These are phyloP conservation scores for Aspergillus baeticus DNA, from an alignment of 495 filamentous ascomycete genomes.

Conservation along the genomic window DNA sequence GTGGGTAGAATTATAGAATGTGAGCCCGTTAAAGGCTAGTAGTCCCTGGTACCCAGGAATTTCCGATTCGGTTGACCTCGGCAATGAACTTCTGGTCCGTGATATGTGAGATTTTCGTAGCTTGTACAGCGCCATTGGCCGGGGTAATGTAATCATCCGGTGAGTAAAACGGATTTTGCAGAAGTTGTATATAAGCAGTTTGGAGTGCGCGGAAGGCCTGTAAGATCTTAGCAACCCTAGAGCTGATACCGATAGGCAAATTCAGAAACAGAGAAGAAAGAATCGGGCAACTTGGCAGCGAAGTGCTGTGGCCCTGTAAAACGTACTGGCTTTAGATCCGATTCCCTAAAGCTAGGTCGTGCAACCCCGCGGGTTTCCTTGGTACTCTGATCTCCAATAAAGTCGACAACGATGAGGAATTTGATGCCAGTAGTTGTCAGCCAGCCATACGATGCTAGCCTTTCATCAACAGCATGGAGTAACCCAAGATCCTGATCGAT, in stretches of 20 bases:
- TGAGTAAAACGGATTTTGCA: conserved; percentile 94
- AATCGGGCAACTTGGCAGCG: neutral
- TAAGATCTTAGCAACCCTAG: conserved; percentile 1
- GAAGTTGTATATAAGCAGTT: conserved; percentile 79
- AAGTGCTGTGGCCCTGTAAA: neutral
- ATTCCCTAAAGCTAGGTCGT: conserved; percentile 65
- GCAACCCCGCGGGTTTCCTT: conserved; percentile 31
- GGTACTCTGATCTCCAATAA: conserved; percentile 57
- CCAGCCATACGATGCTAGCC: conserved; percentile 89
- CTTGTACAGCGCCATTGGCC: conserved; percentile 29
- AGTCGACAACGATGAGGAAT: conserved; percentile 84
- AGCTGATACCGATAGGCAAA: neutral
- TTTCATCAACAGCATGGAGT: conserved; percentile 88
- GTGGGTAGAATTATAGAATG: no score
- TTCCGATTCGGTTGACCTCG: conserved; percentile 83
- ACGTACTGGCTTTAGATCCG: conserved; percentile 76
- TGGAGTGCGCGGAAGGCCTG: conserved; percentile 90
- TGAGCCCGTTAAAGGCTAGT: neutral
- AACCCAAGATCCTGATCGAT: conserved; percentile 85
- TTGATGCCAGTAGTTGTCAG: conserved; percentile 95
- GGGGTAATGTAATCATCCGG: conserved; percentile 76
- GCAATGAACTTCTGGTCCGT: conserved; percentile 75
- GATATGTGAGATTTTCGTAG: conserved; percentile 57
- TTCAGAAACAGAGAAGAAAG: conserved; percentile 1
- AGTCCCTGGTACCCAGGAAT: conserved; percentile 54